Conservation (phyloP, 2,329 filamentous ascomycete species). For the Mycosphaerelloides madeirae region DNA sequence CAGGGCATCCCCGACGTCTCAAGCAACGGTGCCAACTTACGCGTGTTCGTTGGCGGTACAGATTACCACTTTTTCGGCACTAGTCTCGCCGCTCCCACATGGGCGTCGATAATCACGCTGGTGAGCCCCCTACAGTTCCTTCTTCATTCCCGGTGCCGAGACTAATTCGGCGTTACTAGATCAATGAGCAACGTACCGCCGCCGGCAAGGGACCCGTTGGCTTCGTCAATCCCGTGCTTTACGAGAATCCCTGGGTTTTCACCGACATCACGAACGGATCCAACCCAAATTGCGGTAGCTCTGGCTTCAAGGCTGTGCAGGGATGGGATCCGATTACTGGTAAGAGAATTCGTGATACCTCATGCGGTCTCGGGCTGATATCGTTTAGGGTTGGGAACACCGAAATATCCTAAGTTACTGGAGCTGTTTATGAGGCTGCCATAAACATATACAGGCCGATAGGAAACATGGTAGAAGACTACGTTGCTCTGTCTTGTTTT, state of each 20-base stretch:
- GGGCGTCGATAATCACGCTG: slow-evolving; percentile 43
- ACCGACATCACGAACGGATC: slow-evolving; percentile 35
- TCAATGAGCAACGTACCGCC: slow-evolving; percentile 57
- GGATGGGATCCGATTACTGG: slow-evolving; percentile 22
- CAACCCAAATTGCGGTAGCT: slow-evolving; percentile 13
- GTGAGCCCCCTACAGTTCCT: slow-evolving; percentile 23
- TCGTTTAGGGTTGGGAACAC: slow-evolving; percentile 1
- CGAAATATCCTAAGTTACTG: slow-evolving; percentile 2
- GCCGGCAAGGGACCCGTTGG: slow-evolving; percentile 39
- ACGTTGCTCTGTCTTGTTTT: not conserved
- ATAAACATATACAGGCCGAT: not conserved
- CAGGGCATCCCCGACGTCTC: slow-evolving; percentile 34
- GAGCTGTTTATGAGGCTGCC: not conserved
- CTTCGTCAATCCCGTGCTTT: slow-evolving; percentile 58
- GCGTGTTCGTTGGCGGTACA: slow-evolving; percentile 35
- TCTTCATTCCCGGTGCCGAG: not conserved
- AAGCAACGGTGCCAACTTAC: slow-evolving; percentile 32
- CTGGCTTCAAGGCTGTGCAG: slow-evolving; percentile 9
- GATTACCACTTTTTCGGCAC: slow-evolving; percentile 42
- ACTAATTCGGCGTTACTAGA: slow-evolving; percentile 14
- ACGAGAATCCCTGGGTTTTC: slow-evolving; percentile 46
- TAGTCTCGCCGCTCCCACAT: slow-evolving; percentile 44
- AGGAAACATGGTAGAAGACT: not conserved
- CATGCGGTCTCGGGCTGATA: slow-evolving; percentile 4
- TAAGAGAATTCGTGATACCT: slow-evolving; percentile 15